Evolutionary conservation across 1,284 basidiomycete genomes (phyloP).

Genomic region (Boletus semigastroideus): DNA sequence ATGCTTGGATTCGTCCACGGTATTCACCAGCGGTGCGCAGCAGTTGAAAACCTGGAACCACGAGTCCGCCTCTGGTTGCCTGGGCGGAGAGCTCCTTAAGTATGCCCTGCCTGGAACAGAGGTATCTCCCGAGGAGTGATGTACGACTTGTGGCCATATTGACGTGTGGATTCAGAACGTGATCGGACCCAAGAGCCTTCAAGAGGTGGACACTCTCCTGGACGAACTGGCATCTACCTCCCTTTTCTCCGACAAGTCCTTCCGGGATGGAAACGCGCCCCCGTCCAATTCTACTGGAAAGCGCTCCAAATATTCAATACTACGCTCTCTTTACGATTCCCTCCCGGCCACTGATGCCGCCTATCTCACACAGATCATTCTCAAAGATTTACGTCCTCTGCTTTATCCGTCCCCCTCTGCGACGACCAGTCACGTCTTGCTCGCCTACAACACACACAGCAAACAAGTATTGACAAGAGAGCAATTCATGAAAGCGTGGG

Average conservation of each 20-base stretch:
- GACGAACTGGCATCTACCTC: constrained; percentile 72
- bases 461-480: constrained; percentile 56
- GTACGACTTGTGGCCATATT: constrained; percentile 1
- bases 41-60: constrained; percentile 51
- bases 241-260: constrained; percentile 50
- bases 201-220: constrained; percentile 62
- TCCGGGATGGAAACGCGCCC: constrained; percentile 22
- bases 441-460: constrained; percentile 54
- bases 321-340: constrained; percentile 52
- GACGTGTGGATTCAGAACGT: constrained; percentile 19
- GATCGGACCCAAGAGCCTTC: constrained; percentile 40
- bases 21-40: constrained; percentile 23
- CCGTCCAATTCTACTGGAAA: constrained; percentile 21
- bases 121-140: constrained; percentile 8
- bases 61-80: constrained; percentile 55
- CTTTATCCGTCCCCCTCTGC: constrained; percentile 60
- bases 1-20: constrained; percentile 45
- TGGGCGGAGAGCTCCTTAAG: constrained; percentile 63
- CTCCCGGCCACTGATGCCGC: constrained; percentile 61
- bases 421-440: constrained; percentile 45
- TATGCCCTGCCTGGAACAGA: constrained; percentile 29
- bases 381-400: constrained; percentile 79
- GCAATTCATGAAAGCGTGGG: constrained; percentile 73
- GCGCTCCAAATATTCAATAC: constrained; percentile 40
- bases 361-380: constrained; percentile 77